A percentile compares a stretch with the other conserved stretches of the same genome.
Evolutionary conservation across 768 basidiomycete species (phyloP).

Genomic region (Amanita muscaria): DNA sequence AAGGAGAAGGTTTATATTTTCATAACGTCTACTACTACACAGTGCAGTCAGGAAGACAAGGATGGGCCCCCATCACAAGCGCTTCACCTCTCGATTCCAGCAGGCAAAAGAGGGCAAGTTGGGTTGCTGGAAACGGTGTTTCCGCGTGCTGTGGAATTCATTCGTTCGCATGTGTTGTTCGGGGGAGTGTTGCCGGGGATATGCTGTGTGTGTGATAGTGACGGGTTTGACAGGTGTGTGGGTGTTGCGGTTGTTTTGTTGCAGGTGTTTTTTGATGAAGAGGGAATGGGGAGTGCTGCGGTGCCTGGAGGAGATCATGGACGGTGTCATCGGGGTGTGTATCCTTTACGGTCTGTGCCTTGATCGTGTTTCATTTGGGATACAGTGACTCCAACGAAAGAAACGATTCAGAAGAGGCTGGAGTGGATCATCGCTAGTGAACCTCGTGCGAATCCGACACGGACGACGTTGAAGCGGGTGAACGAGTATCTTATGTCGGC

Average conservation of each 20-base stretch:
- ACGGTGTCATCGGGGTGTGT: background rate
- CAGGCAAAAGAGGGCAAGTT: too few species aligned
- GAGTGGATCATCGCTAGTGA: slow-evolving; percentile 80
- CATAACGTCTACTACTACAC: too few species aligned
- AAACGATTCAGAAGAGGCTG: slow-evolving; percentile 58
- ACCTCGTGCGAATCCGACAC: slow-evolving; percentile 75
- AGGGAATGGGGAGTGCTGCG: slow-evolving; percentile 18
- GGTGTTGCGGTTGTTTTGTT: slow-evolving; percentile 56
- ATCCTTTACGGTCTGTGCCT: too few species aligned
- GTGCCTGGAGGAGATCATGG: background rate
- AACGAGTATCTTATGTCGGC: slow-evolving; percentile 19
- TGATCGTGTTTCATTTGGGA: too few species aligned
- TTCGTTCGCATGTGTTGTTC: slow-evolving; percentile 27
- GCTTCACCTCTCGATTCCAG: too few species aligned
- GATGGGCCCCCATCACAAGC: too few species aligned
- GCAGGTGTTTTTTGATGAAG: slow-evolving; percentile 50
- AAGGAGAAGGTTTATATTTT: too few species aligned
- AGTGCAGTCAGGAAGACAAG: too few species aligned
- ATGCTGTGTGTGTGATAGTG: slow-evolving; percentile 43
- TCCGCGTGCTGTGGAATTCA: slow-evolving; percentile 40
- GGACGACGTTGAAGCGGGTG: slow-evolving; percentile 52
- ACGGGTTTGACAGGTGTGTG: slow-evolving; percentile 40
- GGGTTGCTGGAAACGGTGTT: slow-evolving; percentile 20
- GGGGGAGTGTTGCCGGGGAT: background rate
- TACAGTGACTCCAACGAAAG: too few species aligned